These are phyloP conservation scores for Solanum aculeatissimum DNA, from an alignment of 305 asterid genomes.

Conservation along the genomic window DNA sequence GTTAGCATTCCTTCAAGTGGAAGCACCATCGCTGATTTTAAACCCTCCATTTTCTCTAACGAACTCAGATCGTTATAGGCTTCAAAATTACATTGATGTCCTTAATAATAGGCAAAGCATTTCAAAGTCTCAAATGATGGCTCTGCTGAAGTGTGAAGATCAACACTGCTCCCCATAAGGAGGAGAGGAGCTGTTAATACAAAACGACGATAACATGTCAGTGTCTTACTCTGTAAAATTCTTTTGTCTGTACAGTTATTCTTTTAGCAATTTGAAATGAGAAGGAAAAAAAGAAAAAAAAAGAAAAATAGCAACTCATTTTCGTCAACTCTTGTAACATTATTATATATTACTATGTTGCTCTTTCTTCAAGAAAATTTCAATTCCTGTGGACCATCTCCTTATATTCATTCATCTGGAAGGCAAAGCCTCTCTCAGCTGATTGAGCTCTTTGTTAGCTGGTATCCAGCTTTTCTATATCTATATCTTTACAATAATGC, in stretches of 20 bases:
- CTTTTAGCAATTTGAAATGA: constrained; percentile 3
- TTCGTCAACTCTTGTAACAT: neutral
- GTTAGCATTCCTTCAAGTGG: constrained; percentile 55
- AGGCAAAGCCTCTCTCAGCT: neutral
- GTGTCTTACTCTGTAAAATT: constrained; percentile 19
- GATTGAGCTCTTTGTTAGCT: neutral
- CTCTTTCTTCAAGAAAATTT: neutral
- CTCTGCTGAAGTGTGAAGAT: constrained; percentile 39
- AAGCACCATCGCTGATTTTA: constrained; percentile 75
- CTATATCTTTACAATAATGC: neutral
- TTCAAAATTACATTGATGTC: constrained; percentile 54
- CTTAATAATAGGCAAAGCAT: constrained; percentile 55
- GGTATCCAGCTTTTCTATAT: neutral
- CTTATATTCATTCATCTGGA: neutral
- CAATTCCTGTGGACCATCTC: neutral
- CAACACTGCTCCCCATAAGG: constrained; percentile 28
- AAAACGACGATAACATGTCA: neutral
- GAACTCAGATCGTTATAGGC: constrained; percentile 62
- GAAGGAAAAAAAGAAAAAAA: neutral
- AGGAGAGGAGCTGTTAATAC: neutral
- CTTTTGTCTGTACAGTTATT: constrained; percentile 36
- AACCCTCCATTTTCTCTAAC: constrained; percentile 85
- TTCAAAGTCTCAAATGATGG: constrained; percentile 59
- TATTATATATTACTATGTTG: neutral
- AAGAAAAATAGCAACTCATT: neutral